Conservation (phyloP, 1,139 yeast species). For the Magnusiomyces paraingens region DNA sequence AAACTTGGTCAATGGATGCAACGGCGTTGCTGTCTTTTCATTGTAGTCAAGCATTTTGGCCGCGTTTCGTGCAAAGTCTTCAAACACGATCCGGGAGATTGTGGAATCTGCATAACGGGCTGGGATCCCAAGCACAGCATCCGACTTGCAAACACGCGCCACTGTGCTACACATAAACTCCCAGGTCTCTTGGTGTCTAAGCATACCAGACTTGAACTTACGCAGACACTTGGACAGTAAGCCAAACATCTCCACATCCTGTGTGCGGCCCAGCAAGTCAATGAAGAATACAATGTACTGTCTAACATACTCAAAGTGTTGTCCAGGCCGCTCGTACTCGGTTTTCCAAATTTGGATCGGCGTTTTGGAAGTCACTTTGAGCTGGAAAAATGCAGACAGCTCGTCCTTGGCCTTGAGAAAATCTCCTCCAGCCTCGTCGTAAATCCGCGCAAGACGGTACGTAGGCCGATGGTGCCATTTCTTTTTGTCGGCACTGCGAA, state of each 20-base stretch:
- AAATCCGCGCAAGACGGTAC: constrained; percentile 62
- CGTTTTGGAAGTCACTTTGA: constrained; percentile 59
- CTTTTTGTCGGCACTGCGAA: constrained; percentile 61
- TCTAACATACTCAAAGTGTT: constrained; percentile 73
- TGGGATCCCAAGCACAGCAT: constrained; percentile 39
- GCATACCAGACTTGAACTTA: constrained; percentile 69
- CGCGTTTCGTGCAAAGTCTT: constrained; percentile 37
- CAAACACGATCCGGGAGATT: constrained; percentile 42
- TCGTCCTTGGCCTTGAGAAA: constrained; percentile 52
- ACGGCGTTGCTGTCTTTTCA: constrained; percentile 18
- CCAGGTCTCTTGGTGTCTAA: constrained; percentile 58
- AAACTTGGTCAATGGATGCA: constrained; percentile 20
- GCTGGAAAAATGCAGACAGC: constrained; percentile 54
- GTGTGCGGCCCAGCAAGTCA: constrained; percentile 45
- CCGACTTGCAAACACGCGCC: constrained; percentile 43
- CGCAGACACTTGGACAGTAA: constrained; percentile 63
- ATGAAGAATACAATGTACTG: constrained; percentile 63
- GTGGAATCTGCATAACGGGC: constrained; percentile 49
- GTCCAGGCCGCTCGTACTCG: constrained; percentile 85
- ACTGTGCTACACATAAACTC: constrained; percentile 46
- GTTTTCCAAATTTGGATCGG: constrained; percentile 91
- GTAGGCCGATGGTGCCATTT: constrained; percentile 91
- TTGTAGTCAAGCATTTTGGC: constrained; percentile 21
- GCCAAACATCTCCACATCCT: constrained; percentile 55
- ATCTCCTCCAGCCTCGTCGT: constrained; percentile 49